phyloP scores from a whole-genome alignment of 495 filamentous ascomycete species.

The Mytilinidion resinicola region DNA sequence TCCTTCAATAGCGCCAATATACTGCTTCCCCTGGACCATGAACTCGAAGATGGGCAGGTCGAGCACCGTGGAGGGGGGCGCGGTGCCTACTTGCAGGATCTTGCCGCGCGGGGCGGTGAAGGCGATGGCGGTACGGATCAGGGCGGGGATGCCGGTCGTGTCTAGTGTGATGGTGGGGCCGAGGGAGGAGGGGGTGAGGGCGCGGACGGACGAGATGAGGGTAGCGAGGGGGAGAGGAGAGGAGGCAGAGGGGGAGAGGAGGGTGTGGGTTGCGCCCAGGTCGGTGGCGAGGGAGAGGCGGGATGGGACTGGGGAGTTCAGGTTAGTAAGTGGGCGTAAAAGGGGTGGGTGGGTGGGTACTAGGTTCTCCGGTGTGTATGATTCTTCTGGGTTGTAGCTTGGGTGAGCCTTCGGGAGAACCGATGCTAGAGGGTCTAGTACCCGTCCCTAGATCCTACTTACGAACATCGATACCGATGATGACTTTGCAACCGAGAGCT shows the following conservation, averaged over 20 bases:
- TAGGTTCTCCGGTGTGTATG: too few relatives aligned
- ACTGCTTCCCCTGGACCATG: neutral
- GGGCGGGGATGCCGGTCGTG: conserved; percentile 25
- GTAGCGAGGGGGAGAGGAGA: neutral
- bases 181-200: neutral
- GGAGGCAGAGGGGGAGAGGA: conserved; percentile 1
- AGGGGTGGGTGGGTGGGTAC: too few relatives aligned
- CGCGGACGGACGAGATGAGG: conserved; percentile 1
- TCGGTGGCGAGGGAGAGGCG: conserved; percentile 5
- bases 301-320: neutral
- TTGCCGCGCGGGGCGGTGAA: conserved; percentile 24
- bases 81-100: conserved; percentile 27
- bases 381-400: too few relatives aligned
- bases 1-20: neutral
- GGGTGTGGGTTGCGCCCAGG: conserved; percentile 9
- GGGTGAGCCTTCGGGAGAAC: too few relatives aligned
- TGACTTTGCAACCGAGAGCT: conserved; percentile 1
- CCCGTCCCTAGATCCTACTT: too few relatives aligned
- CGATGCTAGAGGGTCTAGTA: too few relatives aligned
- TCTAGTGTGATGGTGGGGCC: conserved; percentile 19
- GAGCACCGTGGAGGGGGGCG: conserved; percentile 17
- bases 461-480: conserved; percentile 8
- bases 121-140: conserved; percentile 22
- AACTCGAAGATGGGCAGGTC: conserved; percentile 4
- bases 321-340: too few relatives aligned